phyloP scores from a whole-genome alignment of 2,329 filamentous ascomycete species.

The Aureobasidium sp. region DNA sequence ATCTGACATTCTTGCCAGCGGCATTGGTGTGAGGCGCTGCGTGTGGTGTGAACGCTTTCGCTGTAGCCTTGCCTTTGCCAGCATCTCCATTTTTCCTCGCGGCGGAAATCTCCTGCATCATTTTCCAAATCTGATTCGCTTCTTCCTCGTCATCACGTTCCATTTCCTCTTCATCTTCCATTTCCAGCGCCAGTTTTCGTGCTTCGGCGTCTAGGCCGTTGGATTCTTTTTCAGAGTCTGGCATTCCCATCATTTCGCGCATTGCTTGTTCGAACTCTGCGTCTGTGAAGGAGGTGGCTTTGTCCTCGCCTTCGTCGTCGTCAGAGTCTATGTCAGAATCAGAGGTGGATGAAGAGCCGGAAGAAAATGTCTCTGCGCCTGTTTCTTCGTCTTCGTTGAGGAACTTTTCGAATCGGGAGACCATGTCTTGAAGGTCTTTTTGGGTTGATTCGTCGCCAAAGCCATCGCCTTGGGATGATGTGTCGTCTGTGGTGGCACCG shows the following conservation, averaged over 20 bases:
- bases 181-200: conserved; percentile 30
- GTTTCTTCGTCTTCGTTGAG: conserved; percentile 73
- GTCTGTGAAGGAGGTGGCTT: conserved; percentile 75
- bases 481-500: conserved; percentile 19
- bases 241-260: conserved; percentile 80
- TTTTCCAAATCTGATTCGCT: conserved; percentile 57
- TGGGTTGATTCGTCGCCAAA: conserved; percentile 62
- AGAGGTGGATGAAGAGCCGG: conserved; percentile 28
- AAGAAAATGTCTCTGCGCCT: conserved; percentile 59
- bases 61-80: conserved; percentile 26
- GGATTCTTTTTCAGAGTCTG: conserved; percentile 34
- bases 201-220: conserved; percentile 31
- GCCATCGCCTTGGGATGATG: conserved; percentile 24
- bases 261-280: conserved; percentile 80
- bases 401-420: conserved; percentile 81
- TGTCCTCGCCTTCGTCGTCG: conserved; percentile 54
- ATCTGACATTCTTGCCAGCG: conserved; percentile 15
- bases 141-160: conserved; percentile 50
- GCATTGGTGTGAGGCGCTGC: conserved; percentile 3
- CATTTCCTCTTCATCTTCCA: conserved; percentile 37
- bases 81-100: conserved; percentile 27
- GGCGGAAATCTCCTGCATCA: conserved; percentile 68
- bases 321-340: conserved; percentile 27
- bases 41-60: conserved; percentile 17
- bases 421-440: conserved; percentile 79